Evolutionary conservation across 177 flowering plant genomes (phyloP), one percentile per base, ranked within the genome.

Genomic region (Vitis hybrid): DNA sequence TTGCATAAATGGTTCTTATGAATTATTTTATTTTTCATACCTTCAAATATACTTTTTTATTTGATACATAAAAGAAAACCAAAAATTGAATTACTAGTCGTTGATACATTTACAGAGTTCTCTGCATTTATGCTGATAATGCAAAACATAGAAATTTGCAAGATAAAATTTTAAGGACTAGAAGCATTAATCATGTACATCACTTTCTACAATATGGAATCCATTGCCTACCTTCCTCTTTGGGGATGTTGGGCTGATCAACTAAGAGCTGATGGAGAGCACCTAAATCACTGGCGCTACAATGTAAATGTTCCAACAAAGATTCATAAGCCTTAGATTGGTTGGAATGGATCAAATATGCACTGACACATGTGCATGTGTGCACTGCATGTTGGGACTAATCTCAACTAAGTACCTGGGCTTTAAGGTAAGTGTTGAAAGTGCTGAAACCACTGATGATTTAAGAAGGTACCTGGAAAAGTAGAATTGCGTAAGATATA

Each of bases 161-260:
- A 66, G 48, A 50, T 66, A 53, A 26, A 50, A n/a, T 49, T 52
- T 21, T 29, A 19, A 57, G 29, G 29, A 15, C 11, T 57, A 18
- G 45, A 39, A 4, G 45, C 3, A 10, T 12, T 62, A 16, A 39
- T 63, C 49, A 1, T 15, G 6, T 59, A 16, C 21, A 13, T 21
- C 51, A 14, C 64, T 5, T 49, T 11, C 1, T 29, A 21, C 21
- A 51, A 3, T 13, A 5, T 9, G 7, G 53, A 63, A 45, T 29
- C 10, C 1, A 19, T 51, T 14, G 63, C 66, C 3, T 73, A 90
- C 97, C 95, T 88, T 92, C 89, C 21, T 86, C 89, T 70, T 74
- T 84, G 15, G 85, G 86, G 50, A 92, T 90, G 73, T 92, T 89
- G 63, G 97, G 95, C 79, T 92, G 97, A 81, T 92, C 95, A 72